Base-by-base conservation (phyloP, 306 rosid genomes). In the Astragalus glycyphyllos region DNA sequence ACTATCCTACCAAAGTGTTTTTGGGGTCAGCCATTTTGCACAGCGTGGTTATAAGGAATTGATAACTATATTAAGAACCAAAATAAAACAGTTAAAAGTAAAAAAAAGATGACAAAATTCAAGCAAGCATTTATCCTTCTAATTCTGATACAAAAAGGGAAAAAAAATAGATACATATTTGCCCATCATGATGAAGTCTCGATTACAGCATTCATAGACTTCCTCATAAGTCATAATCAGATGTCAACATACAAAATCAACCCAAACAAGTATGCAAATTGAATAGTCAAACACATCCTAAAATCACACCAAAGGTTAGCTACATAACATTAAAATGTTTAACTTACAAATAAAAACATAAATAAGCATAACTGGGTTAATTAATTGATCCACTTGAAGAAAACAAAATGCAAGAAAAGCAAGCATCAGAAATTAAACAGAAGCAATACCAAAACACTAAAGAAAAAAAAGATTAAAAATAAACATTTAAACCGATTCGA, bases 251-350 rank as follows among this genome's bases (percentile, higher is more conserved):
- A 65, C 74, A 63, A 76, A 51, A 20, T 35, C 37, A 61, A 55
- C 37, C 75, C 51, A 74, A 74, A 23, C 54, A 79, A 63, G 51
- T 5, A 49, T 66, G 13, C 15, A 72, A 72, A 53, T 72, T 76
- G 64, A 26, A 74, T 37, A 54, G 31, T 65, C 67, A 65, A 65
- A n/a, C 37, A 13, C 69, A 78, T 41, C 77, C 74, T 34, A 72
- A 73, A 85, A 47, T 41, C 77, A 78, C 70, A 78, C 67, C 59
- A 73, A 72, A 58, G 60, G 71, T 71, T 55, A 77, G 84, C 80
- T 56, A 83, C 82, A 80, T 13, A 44, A 14, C 65, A 84, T 38
- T 20, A 63, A 74, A 29, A 59, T 47, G 60, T 12, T 29, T 8
- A 0, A 20, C 26, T 12, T 14, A 12, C 42, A 62, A 54, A 4